Evolutionary conservation across 2,329 filamentous ascomycete genomes (phyloP), one percentile per base, ranked within the genome.

Genomic region (Cyphellophora attinorum): DNA sequence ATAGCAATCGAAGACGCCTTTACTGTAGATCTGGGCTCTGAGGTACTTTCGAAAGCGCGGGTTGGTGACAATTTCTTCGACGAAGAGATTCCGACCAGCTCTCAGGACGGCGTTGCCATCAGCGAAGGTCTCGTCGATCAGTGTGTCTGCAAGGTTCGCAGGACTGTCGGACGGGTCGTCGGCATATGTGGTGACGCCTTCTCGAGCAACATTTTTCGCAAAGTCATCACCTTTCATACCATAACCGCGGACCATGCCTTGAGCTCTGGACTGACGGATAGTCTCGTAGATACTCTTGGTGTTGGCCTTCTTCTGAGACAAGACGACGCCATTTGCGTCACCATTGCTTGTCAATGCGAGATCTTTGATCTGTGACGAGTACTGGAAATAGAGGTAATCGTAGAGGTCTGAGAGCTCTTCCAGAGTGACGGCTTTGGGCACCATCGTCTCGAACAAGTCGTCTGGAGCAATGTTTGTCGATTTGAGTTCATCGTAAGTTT

Each of bases 341-440:
- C 46, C 57, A 2, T 67, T 63, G 37, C 76, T 67, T 41, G 76
- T 69, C 12, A 76, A 64, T 11, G 79, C 74, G 31, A 93, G 60
- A 44, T 96, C 88, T 54, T 84, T 89, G 31, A 96, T 68, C 55
- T 93, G 78, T 3, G 77, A 67, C 4, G 83, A 77, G 51, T 96
- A 96, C 52, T 88, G 82, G 59, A 98, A 98, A 53, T 96, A 86
- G 34, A 96, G 67, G 51, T 96, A 96, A 52, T 98, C 91, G 54
- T 96, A 89, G 14, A 98, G 63, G 57, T 98, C 91, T 55, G 98
- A 91, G 12, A 98, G 70, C 55, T 98, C 91, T 55, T 98, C 91
- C 69, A 95, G 88, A 0, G 82, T 89, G 4, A 76, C 76, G 3
- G 88, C 86, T 38, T 77, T 70, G 1, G 73, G 70, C n/a, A 91